These are phyloP conservation scores for Tympanopsis confertula DNA, from an alignment of 2,329 filamentous ascomycete species.

Conservation along the genomic window DNA sequence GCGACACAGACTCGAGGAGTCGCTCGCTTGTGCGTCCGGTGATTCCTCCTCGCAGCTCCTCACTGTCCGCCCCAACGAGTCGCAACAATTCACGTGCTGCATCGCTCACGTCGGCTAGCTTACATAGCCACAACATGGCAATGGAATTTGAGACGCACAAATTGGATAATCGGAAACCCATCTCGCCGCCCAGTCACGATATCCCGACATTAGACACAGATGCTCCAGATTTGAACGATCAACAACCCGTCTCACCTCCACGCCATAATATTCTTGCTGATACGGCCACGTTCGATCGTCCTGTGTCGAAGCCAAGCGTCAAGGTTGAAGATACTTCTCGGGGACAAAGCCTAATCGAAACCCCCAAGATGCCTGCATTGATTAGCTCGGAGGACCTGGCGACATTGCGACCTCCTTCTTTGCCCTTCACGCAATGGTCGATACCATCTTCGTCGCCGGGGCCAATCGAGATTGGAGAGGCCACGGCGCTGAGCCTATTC, in stretches of 20 bases:
- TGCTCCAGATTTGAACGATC: too few species aligned
- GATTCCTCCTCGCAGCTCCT: slow-evolving; percentile 26
- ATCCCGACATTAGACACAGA: background rate
- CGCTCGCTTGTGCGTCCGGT: slow-evolving; percentile 13
- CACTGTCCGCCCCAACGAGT: slow-evolving; percentile 31
- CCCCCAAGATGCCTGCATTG: too few species aligned
- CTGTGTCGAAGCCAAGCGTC: too few species aligned
- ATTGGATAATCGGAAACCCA: too few species aligned
- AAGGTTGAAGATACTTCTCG: too few species aligned
- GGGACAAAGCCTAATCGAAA: background rate
- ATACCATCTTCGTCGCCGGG: slow-evolving; percentile 28
- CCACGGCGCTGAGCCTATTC: slow-evolving; percentile 46
- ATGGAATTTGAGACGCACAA: slow-evolving; percentile 29
- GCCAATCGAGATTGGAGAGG: slow-evolving; percentile 45
- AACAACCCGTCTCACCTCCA: too few species aligned
- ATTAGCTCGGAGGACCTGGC: background rate
- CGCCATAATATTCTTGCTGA: background rate
- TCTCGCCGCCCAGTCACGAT: too few species aligned
- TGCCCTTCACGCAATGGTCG: background rate
- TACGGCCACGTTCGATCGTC: background rate
- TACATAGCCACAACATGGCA: slow-evolving; percentile 18
- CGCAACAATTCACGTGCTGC: slow-evolving; percentile 26
- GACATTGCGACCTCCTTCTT: background rate
- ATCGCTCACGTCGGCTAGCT: slow-evolving; percentile 28
- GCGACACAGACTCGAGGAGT: slow-evolving; percentile 14